phyloP scores from a whole-genome alignment of 225 moss, liverwort and hornwort genomes.

The Climacium dendroides region DNA sequence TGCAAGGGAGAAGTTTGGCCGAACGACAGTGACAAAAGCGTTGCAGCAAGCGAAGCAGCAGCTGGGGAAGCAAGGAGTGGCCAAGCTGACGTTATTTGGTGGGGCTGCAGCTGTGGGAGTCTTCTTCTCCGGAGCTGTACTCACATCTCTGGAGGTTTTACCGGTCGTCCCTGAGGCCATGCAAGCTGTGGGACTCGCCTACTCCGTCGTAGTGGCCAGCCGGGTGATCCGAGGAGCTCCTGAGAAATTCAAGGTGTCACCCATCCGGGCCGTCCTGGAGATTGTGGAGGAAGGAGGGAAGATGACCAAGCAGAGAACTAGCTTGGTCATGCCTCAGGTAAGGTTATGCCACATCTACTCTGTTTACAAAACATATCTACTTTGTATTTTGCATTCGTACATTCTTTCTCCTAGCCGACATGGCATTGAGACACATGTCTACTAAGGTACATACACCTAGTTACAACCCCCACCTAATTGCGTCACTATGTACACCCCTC shows the following conservation, averaged over 20 bases:
- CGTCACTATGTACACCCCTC: not conserved
- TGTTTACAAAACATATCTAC: not conserved
- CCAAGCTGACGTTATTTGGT: constrained; percentile 37
- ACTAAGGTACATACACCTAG: too few species aligned
- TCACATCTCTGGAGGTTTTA: constrained; percentile 49
- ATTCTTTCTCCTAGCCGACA: not conserved
- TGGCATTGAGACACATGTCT: not conserved
- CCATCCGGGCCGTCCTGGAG: constrained; percentile 51
- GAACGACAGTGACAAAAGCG: constrained; percentile 24
- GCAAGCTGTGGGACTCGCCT: constrained; percentile 66
- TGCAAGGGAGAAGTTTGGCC: constrained; percentile 10
- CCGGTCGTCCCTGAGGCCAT: constrained; percentile 62
- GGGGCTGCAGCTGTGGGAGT: constrained; percentile 51
- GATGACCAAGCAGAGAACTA: not conserved
- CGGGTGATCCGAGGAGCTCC: constrained; percentile 37
- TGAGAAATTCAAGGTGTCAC: constrained; percentile 41
- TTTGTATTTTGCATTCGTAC: not conserved
- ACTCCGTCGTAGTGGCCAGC: constrained; percentile 52
- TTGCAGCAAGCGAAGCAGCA: constrained; percentile 40
- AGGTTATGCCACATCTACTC: not conserved
- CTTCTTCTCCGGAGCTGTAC: constrained; percentile 42
- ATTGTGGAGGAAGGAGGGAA: constrained; percentile 36
- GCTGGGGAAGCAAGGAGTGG: constrained; percentile 35
- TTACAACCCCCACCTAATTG: not conserved
- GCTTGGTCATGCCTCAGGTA: not conserved